phyloP scores from a whole-genome alignment of 352 stramenopile species.

The Pythium monospermum region DNA sequence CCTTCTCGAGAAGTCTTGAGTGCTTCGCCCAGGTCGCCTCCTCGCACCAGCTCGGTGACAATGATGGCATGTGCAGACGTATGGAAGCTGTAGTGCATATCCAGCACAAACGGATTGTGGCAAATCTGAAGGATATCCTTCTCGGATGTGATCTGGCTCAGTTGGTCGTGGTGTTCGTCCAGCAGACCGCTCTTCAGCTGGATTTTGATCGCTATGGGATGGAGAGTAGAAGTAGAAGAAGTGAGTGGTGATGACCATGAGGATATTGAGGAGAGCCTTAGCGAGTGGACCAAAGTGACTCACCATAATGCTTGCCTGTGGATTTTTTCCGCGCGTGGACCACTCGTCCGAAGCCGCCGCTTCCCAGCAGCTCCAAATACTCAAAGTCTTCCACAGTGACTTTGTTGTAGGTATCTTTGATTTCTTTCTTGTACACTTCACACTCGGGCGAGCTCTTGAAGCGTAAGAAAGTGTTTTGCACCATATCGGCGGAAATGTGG shows the following conservation, averaged over 20 bases:
- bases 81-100: conserved; percentile 91
- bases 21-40: conserved; percentile 70
- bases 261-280: too few species aligned
- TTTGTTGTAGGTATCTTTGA: conserved; percentile 87
- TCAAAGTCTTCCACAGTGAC: conserved; percentile 82
- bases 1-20: conserved; percentile 65
- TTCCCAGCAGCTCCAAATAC: conserved; percentile 81
- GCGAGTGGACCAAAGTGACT: too few species aligned
- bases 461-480: conserved; percentile 74
- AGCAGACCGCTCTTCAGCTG: conserved; percentile 87
- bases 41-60: conserved; percentile 82
- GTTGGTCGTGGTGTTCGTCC: conserved; percentile 79
- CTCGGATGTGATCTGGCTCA: conserved; percentile 85
- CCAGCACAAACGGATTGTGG: conserved; percentile 85
- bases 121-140: conserved; percentile 86
- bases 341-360: conserved; percentile 88
- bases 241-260: too few species aligned
- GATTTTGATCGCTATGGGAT: conserved; percentile 82
- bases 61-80: conserved; percentile 83
- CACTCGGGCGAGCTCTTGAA: conserved; percentile 73
- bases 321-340: conserved; percentile 88
- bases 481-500: conserved; percentile 72
- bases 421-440: conserved; percentile 63
- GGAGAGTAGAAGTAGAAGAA: background rate
- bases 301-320: conserved; percentile 87